Percentiles rank a stretch among this genome's conserved stretches.
phyloP scores from a whole-genome alignment of 2,329 filamentous ascomycete species.

The Aspergillus persii region DNA sequence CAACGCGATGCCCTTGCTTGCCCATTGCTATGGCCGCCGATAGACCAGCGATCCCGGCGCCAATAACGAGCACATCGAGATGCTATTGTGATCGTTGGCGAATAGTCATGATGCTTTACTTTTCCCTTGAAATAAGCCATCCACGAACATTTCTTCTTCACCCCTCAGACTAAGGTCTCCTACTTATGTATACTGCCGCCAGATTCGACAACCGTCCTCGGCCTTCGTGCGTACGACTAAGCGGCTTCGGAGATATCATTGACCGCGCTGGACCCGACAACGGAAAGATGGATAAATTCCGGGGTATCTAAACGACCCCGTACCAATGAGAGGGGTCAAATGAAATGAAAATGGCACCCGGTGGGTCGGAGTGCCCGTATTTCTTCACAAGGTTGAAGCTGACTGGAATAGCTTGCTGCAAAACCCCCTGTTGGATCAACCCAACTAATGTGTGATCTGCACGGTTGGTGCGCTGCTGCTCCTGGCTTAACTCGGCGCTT shows the following conservation, averaged over 20 bases:
- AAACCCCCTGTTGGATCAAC: background rate
- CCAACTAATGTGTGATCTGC: background rate
- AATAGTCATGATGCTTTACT: background rate
- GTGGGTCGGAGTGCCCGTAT: background rate
- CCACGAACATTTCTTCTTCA: background rate
- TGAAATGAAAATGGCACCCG: background rate
- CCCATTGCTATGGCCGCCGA: constrained; percentile 33
- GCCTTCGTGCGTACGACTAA: background rate
- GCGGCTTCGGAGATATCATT: background rate
- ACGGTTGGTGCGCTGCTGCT: background rate
- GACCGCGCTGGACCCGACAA: background rate
- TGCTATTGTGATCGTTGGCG: background rate
- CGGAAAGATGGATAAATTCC: background rate
- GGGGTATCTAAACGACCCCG: background rate
- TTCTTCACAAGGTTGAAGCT: background rate
- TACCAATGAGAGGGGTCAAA: background rate
- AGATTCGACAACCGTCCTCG: background rate
- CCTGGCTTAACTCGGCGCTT: background rate
- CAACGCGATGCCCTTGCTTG: constrained; percentile 32
- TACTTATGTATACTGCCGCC: background rate
- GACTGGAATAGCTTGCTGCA: background rate
- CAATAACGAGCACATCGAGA: constrained; percentile 27
- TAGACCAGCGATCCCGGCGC: constrained; percentile 35
- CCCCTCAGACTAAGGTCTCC: background rate
- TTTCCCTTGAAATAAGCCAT: no score